A percentile compares a stretch with the other conserved stretches of the same genome.
Evolutionary conservation across 805 yeast species (phyloP).

Genomic region (Wickerhamiella alocasiicola): DNA sequence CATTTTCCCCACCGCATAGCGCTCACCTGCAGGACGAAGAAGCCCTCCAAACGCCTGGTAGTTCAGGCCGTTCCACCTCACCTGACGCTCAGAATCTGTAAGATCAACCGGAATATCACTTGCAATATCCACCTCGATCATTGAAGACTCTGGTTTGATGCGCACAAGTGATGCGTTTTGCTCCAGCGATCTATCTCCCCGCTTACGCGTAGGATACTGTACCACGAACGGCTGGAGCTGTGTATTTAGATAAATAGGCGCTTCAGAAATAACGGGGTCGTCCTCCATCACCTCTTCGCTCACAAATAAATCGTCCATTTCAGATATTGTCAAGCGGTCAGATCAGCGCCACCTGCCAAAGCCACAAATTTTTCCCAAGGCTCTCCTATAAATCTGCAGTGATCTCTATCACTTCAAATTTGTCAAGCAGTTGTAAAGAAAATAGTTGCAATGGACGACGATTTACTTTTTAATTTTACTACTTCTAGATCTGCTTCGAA

Average conservation of each 20-base stretch:
- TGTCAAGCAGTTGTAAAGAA: no score
- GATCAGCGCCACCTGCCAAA: neutral
- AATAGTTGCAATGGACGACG: slow-evolving; percentile 32
- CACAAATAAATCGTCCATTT: slow-evolving; percentile 10
- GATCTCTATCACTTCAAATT: no score
- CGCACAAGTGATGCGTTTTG: slow-evolving; percentile 33
- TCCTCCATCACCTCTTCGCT: slow-evolving; percentile 22
- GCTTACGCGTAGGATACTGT: slow-evolving; percentile 48
- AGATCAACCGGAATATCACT: slow-evolving; percentile 48
- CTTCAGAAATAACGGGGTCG: slow-evolving; percentile 49
- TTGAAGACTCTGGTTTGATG: slow-evolving; percentile 48
- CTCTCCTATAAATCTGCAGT: no score
- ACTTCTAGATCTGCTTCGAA: no score
- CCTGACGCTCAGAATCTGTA: slow-evolving; percentile 52
- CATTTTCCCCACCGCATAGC: slow-evolving; percentile 31
- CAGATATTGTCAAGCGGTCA: no score
- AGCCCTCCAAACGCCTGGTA: slow-evolving; percentile 64
- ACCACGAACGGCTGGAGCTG: slow-evolving; percentile 32
- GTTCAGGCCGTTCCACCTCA: slow-evolving; percentile 49
- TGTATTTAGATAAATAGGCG: slow-evolving; percentile 40
- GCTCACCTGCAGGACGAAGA: slow-evolving; percentile 28
- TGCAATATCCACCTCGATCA: slow-evolving; percentile 68
- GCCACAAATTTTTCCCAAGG: no score
- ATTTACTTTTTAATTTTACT: slow-evolving; percentile 62
- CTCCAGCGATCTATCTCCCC: neutral